These are phyloP conservation scores for Thozetella sp. DNA, from an alignment of 495 filamentous ascomycete species.

Conservation along the genomic window DNA sequence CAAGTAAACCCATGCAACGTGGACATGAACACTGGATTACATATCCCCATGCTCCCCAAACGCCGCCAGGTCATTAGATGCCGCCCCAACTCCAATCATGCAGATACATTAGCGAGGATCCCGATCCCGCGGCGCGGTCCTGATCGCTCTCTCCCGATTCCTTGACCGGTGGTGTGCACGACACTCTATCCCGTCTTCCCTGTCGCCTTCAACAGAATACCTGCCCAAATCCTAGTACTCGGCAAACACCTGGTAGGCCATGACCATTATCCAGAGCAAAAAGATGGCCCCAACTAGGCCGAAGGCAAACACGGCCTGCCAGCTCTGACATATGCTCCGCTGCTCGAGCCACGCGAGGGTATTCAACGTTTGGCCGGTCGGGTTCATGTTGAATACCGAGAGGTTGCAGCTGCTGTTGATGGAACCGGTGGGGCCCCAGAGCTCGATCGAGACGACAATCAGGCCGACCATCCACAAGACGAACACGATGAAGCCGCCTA, in stretches of 20 bases:
- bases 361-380: conserved; percentile 62
- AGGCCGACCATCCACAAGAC: conserved; percentile 89
- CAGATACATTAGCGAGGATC: neutral
- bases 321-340: conserved; percentile 78
- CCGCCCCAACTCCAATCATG: neutral
- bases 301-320: conserved; percentile 67
- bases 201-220: too few species aligned
- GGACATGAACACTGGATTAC: too few species aligned
- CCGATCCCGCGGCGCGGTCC: too few species aligned
- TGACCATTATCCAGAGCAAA: conserved; percentile 92
- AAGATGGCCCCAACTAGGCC: conserved; percentile 81
- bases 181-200: neutral
- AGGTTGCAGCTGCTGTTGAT: conserved; percentile 81
- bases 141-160: too few species aligned
- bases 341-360: conserved; percentile 90
- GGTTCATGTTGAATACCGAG: conserved; percentile 61
- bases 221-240: too few species aligned
- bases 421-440: conserved; percentile 77
- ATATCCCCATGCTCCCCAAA: too few species aligned
- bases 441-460: conserved; percentile 86
- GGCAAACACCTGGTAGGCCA: conserved; percentile 85
- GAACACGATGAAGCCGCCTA: conserved; percentile 92
- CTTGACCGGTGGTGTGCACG: too few species aligned
- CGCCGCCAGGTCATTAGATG: neutral
- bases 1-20: too few species aligned